Evolutionary conservation across 2,329 filamentous ascomycete species (phyloP), one percentile per base, ranked within the genome.

Genomic region (Cercospora sp.): DNA sequence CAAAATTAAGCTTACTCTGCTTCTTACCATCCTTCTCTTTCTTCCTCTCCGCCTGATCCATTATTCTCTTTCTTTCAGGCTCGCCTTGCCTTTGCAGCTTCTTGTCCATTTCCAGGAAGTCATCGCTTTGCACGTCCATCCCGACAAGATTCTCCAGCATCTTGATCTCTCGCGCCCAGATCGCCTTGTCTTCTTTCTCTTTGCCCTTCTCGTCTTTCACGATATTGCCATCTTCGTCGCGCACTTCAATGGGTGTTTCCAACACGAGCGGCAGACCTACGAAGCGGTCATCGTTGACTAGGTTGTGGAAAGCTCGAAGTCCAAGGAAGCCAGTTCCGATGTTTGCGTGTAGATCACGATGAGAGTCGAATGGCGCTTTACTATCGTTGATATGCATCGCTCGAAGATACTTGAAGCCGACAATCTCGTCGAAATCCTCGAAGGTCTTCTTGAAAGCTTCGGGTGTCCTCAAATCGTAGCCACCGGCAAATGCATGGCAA

Each of bases 151-250:
- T 89, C 81, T 99, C 95, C 5, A 99, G 85, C 71, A 98, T 83
- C 82, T 97, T 97, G 80, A 99, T 98, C 82, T 99, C 95, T 57
- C 89, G 86, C 0, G 94, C 93, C 94, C 94, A 98, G 16, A 97
- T 86, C 63, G 87, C 84, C 79, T 90, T 92, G 79, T 97, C 93
- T 76, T 97, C 91, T 42, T 89, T 79, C 30, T 85, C 84, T 75
- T 84, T 84, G 2, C 76, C 78, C 65, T 80, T 80, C 28, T 77
- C 78, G 64, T 79, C 77, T 66, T 78, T 78, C 53, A 77, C 70
- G 78, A 73, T 55, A 26, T 90, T 90, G 53, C 90, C 90, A 71
- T 89, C 84, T 59, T 84, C 81, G 18, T 87, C 89, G 57, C 88
- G 87, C 42, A 85, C 85, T 69, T 96, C 92, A 70, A 95, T 94